A percentile compares a stretch with the other conserved stretches of the same genome.
Evolutionary conservation across 768 basidiomycete genomes (phyloP).

Genomic region (Russula lepida): DNA sequence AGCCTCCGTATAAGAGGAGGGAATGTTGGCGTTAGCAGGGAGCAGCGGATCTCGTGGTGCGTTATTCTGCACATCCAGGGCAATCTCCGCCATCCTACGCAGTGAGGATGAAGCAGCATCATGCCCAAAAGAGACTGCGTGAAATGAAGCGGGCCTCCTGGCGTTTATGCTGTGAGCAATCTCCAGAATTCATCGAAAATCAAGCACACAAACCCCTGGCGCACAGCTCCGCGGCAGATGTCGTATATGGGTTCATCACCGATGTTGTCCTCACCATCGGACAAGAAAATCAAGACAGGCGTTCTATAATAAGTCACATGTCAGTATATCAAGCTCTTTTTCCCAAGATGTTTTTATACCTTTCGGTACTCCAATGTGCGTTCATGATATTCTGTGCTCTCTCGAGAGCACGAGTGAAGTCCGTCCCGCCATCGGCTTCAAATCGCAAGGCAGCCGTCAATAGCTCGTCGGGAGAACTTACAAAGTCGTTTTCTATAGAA

Average conservation of each 20-base stretch:
- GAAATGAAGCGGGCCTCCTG: conserved; percentile 53
- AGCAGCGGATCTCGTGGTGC: conserved; percentile 35
- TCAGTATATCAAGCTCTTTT: not conserved
- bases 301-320: conserved; percentile 29
- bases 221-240: conserved; percentile 36
- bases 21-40: not conserved
- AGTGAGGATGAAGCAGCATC: conserved; percentile 28
- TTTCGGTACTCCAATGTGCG: conserved; percentile 41
- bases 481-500: conserved; percentile 38
- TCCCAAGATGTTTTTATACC: conserved; percentile 29
- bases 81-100: conserved; percentile 45
- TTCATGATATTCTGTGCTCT: conserved; percentile 35
- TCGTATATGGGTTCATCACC: conserved; percentile 33
- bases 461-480: conserved; percentile 37
- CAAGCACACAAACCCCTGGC: conserved; percentile 33
- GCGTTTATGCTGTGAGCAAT: not conserved
- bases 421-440: conserved; percentile 32
- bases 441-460: conserved; percentile 33
- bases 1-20: conserved; percentile 38
- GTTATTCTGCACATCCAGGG: conserved; percentile 37
- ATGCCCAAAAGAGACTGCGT: conserved; percentile 49
- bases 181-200: not conserved
- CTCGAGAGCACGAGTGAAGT: conserved; percentile 36
- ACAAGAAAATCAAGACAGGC: conserved; percentile 50
- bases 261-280: conserved; percentile 45